phyloP scores from a whole-genome alignment of 257 asterid genomes.

The Pogostemon cablin region DNA sequence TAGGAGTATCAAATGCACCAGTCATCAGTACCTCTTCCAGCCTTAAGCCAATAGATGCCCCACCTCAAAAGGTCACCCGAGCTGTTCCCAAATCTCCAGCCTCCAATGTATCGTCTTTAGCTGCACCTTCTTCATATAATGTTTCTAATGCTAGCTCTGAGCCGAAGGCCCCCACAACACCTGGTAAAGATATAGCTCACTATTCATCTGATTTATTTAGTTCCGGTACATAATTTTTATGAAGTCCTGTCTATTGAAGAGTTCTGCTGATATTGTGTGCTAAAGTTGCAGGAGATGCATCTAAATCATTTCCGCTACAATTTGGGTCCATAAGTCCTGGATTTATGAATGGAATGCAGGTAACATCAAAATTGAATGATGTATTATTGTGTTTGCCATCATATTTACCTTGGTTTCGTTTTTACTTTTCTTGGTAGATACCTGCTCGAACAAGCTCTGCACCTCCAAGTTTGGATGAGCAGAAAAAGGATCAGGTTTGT shows the following conservation, averaged over 20 bases:
- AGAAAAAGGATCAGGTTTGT: conserved; percentile 80
- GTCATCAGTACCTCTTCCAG: conserved; percentile 39
- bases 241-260: conserved; percentile 14
- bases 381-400: conserved; percentile 3
- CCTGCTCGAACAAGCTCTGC: conserved; percentile 98
- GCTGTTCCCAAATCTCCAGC: conserved; percentile 60
- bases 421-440: conserved; percentile 46
- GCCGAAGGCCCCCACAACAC: conserved; percentile 47
- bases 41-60: conserved; percentile 46
- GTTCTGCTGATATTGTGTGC: conserved; percentile 28
- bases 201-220: conserved; percentile 10
- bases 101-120: conserved; percentile 43
- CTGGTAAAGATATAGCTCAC: conserved; percentile 55
- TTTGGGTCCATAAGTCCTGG: conserved; percentile 83
- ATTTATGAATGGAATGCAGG: conserved; percentile 76
- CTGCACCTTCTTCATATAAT: conserved; percentile 43
- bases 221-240: conserved; percentile 8
- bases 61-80: conserved; percentile 51
- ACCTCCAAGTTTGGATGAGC: conserved; percentile 93
- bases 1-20: conserved; percentile 54
- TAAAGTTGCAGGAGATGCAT: conserved; percentile 60
- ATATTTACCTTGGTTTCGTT: conserved; percentile 20
- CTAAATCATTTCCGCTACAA: conserved; percentile 64
- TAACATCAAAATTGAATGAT: conserved; percentile 33
- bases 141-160: conserved; percentile 44